Percentiles rank a stretch among this genome's conserved stretches.
Evolutionary conservation across 179 eudicot genomes (phyloP).

Genomic region (Monotropa hypopitys): DNA sequence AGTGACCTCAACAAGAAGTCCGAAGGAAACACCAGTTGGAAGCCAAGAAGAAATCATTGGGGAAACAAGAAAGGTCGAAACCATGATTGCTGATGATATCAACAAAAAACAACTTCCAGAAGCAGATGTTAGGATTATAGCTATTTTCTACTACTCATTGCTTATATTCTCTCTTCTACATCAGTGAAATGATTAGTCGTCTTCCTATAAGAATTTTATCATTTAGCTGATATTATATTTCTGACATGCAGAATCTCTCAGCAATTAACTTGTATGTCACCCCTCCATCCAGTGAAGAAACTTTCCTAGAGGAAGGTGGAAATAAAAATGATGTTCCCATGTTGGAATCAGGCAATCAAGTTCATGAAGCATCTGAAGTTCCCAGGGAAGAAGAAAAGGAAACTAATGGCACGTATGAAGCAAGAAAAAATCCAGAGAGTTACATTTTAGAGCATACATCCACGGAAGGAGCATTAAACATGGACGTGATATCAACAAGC

Average conservation of each 20-base stretch:
- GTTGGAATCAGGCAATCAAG: not conserved
- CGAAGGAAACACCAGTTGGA: constrained; percentile 7
- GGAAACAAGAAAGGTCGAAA: constrained; percentile 7
- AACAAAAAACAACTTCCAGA: constrained; percentile 8
- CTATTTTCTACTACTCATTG: constrained; percentile 2
- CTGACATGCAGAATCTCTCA: constrained; percentile 11
- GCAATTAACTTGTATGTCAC: not conserved
- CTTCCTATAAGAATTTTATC: not conserved
- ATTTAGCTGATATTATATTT: not conserved
- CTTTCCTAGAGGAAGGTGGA: constrained; percentile 4
- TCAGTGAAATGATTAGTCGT: not conserved
- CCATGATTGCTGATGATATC: constrained; percentile 10
- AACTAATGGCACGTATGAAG: not conserved
- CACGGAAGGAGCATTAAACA: not conserved
- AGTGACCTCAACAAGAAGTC: not conserved
- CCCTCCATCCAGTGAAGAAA: constrained; percentile 5
- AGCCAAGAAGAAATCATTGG: constrained; percentile 4
- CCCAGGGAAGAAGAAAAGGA: constrained; percentile 2
- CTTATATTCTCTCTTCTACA: not conserved
- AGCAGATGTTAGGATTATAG: constrained; percentile 4
- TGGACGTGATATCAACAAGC: not conserved
- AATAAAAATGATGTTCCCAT: not conserved
- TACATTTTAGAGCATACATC: not conserved
- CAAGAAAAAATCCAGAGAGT: not conserved
- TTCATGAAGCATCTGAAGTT: constrained; percentile 7